Evolutionary conservation across 805 yeast genomes (phyloP).

Genomic region (Metschnikowia kunwiensis): DNA sequence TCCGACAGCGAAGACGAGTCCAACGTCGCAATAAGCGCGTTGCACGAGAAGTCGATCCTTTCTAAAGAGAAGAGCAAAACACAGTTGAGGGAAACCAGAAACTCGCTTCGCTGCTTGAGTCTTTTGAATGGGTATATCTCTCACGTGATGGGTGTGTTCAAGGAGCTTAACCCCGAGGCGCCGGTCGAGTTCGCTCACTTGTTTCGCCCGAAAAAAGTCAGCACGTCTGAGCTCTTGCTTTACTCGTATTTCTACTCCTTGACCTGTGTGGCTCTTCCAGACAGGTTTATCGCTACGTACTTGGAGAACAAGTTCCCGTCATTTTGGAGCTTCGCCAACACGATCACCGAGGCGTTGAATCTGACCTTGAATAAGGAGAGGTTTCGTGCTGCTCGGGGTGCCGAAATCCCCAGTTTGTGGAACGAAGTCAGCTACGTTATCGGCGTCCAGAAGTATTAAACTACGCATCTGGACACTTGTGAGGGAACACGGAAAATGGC

Average conservation of each 20-base stretch:
- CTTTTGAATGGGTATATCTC: constrained; percentile 24
- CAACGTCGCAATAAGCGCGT: constrained; percentile 31
- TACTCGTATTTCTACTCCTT: constrained; percentile 37
- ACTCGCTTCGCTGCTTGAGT: constrained; percentile 31
- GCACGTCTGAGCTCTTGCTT: constrained; percentile 38
- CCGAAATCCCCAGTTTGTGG: constrained; percentile 33
- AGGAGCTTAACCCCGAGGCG: constrained; percentile 15
- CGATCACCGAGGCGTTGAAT: constrained; percentile 17
- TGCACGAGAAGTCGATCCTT: constrained; percentile 38
- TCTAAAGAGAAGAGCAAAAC: constrained; percentile 32
- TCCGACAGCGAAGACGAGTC: constrained; percentile 19
- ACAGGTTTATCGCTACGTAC: constrained; percentile 37
- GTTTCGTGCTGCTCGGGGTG: constrained; percentile 25
- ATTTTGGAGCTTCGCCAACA: constrained; percentile 18
- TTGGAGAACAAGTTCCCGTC: constrained; percentile 31
- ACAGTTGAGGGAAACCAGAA: constrained; percentile 30
- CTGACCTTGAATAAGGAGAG: constrained; percentile 6
- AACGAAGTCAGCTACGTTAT: constrained; percentile 29
- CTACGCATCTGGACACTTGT: too few relatives aligned
- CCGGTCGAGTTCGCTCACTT: constrained; percentile 17
- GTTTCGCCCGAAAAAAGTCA: constrained; percentile 16
- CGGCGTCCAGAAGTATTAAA: constrained; percentile 7
- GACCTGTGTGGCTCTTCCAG: constrained; percentile 36
- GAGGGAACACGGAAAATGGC: too few relatives aligned
- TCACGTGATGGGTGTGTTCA: constrained; percentile 17